These are phyloP conservation scores for Piromyces finnis DNA, from an alignment of 192 early-diverging fungal genomes.

Conservation along the genomic window DNA sequence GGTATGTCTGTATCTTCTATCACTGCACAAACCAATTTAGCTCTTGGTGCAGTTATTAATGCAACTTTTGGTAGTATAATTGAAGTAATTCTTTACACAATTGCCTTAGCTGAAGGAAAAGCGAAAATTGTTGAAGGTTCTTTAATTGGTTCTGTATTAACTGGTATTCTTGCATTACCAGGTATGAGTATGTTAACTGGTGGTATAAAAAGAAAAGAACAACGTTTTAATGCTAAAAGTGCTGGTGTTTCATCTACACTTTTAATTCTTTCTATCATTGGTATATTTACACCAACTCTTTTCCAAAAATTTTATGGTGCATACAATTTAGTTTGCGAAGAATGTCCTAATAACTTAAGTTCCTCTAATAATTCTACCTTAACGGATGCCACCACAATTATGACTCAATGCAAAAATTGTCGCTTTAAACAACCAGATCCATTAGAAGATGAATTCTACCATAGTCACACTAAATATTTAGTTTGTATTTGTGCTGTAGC, in stretches of 20 bases:
- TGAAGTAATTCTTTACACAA: constrained; percentile 82
- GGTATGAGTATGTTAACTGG: constrained; percentile 88
- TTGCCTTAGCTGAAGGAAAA: constrained; percentile 79
- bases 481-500: constrained; percentile 72
- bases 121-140: constrained; percentile 72
- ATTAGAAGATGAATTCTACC: constrained; percentile 61
- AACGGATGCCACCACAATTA: not conserved
- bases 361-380: constrained; percentile 1
- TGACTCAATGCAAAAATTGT: constrained; percentile 37
- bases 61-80: constrained; percentile 85
- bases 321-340: constrained; percentile 28
- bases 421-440: constrained; percentile 41
- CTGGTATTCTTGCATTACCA: constrained; percentile 76
- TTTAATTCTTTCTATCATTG: constrained; percentile 85
- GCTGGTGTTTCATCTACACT: constrained; percentile 92
- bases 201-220: constrained; percentile 76
- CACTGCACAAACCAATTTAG: constrained; percentile 76
- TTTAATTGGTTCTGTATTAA: constrained; percentile 78
- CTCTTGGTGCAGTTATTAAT: constrained; percentile 88
- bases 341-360: constrained; percentile 12
- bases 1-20: constrained; percentile 94
- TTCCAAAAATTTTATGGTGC: constrained; percentile 83
- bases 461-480: constrained; percentile 54
- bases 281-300: constrained; percentile 78
- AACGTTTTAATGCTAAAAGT: constrained; percentile 84